Percentiles rank a stretch among this genome's conserved stretches.
These are phyloP conservation scores for Alnus glutinosa DNA, from an alignment of 306 rosid species.

Conservation along the genomic window DNA sequence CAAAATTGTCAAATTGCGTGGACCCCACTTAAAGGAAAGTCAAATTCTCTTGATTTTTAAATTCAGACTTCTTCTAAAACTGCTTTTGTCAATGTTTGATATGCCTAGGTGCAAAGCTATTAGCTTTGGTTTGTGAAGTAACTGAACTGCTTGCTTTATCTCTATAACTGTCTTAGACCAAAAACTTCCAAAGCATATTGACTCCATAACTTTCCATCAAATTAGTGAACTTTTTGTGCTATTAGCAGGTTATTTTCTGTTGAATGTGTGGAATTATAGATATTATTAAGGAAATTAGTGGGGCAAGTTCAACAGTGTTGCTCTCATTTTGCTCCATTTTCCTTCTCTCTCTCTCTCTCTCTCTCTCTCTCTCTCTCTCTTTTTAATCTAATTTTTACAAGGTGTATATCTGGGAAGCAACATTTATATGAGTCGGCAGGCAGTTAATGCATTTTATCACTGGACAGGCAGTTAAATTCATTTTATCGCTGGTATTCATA, in stretches of 20 bases:
- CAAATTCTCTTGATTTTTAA: background rate
- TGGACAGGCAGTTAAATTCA: background rate
- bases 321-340: background rate
- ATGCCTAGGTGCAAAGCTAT: background rate
- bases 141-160: background rate
- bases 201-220: background rate
- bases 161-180: background rate
- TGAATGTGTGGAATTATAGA: background rate
- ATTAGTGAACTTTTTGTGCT: background rate
- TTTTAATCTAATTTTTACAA: background rate
- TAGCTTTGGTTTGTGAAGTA: background rate
- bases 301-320: background rate
- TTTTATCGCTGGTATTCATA: slow-evolving; percentile 11
- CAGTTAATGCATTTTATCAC: slow-evolving; percentile 9
- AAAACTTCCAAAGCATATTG: background rate
- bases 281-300: background rate
- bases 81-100: background rate
- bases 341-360: background rate
- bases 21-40: background rate
- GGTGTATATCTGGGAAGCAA: background rate
- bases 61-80: background rate
- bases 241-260: background rate
- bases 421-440: background rate
- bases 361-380: too few relatives aligned
- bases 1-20: background rate